Evolutionary conservation across 2,329 filamentous ascomycete genomes (phyloP).

Genomic region (Botrytis porri): DNA sequence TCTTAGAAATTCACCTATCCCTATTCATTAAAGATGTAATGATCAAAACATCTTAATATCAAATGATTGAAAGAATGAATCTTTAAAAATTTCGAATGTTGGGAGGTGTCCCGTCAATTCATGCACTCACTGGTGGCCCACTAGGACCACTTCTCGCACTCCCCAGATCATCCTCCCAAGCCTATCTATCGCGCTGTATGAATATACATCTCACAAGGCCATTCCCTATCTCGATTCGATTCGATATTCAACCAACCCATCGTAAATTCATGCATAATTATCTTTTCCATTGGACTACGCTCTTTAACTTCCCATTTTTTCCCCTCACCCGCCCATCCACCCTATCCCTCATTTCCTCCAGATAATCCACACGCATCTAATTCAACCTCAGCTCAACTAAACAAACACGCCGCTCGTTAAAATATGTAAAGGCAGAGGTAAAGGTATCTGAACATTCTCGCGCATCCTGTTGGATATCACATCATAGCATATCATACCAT

Average conservation of each 20-base stretch:
- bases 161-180: not conserved
- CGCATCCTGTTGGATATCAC: not conserved
- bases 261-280: not conserved
- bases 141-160: not conserved
- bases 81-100: too few relatives aligned
- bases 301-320: not conserved
- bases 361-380: not conserved
- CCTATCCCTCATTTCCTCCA: not conserved
- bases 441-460: constrained; percentile 6
- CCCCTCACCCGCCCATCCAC: too few relatives aligned
- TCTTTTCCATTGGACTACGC: not conserved
- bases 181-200: not conserved
- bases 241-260: not conserved
- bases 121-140: too few relatives aligned
- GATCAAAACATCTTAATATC: too few relatives aligned
- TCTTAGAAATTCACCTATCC: too few relatives aligned
- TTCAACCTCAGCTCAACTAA: not conserved
- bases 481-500: not conserved
- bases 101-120: too few relatives aligned
- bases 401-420: not conserved
- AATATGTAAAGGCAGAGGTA: not conserved
- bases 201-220: not conserved
- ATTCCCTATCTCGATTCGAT: not conserved
- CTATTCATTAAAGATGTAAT: too few relatives aligned
- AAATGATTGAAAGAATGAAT: too few relatives aligned